Evolutionary conservation across 805 yeast species (phyloP).

Genomic region (Kodamaea kakaduensis): DNA sequence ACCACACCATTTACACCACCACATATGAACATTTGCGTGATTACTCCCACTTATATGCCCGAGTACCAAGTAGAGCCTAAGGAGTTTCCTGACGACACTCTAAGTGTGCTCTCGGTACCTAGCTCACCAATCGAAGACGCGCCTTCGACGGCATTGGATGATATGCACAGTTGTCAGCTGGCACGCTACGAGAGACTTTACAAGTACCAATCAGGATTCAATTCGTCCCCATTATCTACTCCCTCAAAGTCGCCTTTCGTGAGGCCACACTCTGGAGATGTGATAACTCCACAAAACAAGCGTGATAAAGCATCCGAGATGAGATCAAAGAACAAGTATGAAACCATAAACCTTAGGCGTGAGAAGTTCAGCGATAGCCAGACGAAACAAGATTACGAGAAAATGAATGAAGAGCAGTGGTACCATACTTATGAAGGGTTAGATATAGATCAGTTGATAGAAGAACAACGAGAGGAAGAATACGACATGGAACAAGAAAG

Average conservation of each 20-base stretch:
- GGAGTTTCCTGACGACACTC: slow-evolving; percentile 12
- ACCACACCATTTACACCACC: slow-evolving; percentile 1
- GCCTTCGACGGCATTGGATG: slow-evolving; percentile 13
- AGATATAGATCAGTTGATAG: slow-evolving; percentile 19
- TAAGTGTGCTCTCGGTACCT: slow-evolving; percentile 10
- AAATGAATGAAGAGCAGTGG: slow-evolving; percentile 2
- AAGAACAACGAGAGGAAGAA: slow-evolving; percentile 18
- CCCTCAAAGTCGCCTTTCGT: not conserved
- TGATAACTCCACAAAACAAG: slow-evolving; percentile 18
- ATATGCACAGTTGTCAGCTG: slow-evolving; percentile 17
- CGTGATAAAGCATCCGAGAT: slow-evolving; percentile 21
- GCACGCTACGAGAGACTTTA: slow-evolving; percentile 14
- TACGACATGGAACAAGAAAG: slow-evolving; percentile 12
- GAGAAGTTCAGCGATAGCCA: slow-evolving; percentile 7
- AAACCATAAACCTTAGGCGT: slow-evolving; percentile 12
- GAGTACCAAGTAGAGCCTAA: slow-evolving; percentile 8
- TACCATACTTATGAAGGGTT: slow-evolving; percentile 11
- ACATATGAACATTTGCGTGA: slow-evolving; percentile 1
- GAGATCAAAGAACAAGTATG: slow-evolving; percentile 24
- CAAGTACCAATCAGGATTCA: slow-evolving; percentile 13
- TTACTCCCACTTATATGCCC: not conserved
- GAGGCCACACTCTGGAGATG: slow-evolving; percentile 8
- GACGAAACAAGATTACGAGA: slow-evolving; percentile 10
- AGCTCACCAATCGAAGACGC: slow-evolving; percentile 8
- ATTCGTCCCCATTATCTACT: slow-evolving; percentile 10